These are phyloP conservation scores for Tripterygium wilfordii DNA, from an alignment of 177 flowering plant species.

Conservation along the genomic window DNA sequence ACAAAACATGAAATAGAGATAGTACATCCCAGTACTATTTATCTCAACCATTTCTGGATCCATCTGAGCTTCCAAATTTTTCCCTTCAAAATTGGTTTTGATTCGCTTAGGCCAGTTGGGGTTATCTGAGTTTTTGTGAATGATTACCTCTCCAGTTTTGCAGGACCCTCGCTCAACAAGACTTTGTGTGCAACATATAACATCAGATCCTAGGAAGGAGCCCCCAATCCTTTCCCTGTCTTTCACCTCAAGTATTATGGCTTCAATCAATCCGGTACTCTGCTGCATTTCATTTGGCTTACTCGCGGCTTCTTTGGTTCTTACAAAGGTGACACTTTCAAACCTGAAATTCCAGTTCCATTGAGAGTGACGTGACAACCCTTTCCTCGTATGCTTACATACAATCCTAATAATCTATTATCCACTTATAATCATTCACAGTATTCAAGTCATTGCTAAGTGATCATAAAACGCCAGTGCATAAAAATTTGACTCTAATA, in stretches of 20 bases:
- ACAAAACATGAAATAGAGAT: constrained; percentile 79
- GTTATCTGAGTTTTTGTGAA: constrained; percentile 45
- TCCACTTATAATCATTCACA: too few species aligned
- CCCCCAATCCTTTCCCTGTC: constrained; percentile 85
- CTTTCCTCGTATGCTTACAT: too few species aligned
- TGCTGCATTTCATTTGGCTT: constrained; percentile 54
- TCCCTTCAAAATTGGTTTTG: constrained; percentile 57
- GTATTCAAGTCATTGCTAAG: too few species aligned
- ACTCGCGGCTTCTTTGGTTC: constrained; percentile 59
- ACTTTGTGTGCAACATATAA: constrained; percentile 58
- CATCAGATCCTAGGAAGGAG: constrained; percentile 39
- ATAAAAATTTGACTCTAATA: too few species aligned
- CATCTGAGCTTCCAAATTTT: constrained; percentile 47
- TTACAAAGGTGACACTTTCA: constrained; percentile 60
- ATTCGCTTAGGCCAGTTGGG: constrained; percentile 71
- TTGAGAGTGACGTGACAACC: too few species aligned
- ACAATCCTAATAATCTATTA: too few species aligned
- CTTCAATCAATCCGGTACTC: constrained; percentile 73
- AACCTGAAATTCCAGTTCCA: constrained; percentile 42
- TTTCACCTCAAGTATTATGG: constrained; percentile 75
- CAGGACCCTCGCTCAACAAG: constrained; percentile 56
- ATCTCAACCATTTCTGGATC: constrained; percentile 39
- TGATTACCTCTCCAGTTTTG: constrained; percentile 82
- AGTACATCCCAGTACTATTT: constrained; percentile 81
- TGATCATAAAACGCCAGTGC: too few species aligned